Conservation (phyloP, 2,329 filamentous ascomycete genomes). For the Venturia effusa region DNA sequence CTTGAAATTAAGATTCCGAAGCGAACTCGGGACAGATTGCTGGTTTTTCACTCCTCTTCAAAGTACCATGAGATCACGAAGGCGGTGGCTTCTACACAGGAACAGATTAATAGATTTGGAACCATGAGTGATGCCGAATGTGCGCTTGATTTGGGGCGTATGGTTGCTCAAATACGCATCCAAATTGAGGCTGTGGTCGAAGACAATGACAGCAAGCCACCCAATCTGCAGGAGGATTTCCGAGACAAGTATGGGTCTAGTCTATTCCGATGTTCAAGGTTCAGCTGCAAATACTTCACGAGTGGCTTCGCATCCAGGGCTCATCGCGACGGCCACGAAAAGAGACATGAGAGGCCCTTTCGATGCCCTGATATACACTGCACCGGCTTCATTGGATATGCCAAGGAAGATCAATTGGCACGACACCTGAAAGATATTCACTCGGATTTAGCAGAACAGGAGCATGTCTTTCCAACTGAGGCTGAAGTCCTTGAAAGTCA, state of each 20-base stretch:
- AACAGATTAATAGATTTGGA: background rate
- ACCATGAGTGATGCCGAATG: background rate
- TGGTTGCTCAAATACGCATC: background rate
- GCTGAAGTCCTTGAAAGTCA: background rate
- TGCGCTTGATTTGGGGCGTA: background rate
- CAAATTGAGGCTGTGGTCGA: background rate
- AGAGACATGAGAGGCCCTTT: slow-evolving; percentile 14
- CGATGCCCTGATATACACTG: slow-evolving; percentile 14
- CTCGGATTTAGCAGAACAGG: background rate
- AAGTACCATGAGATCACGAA: background rate
- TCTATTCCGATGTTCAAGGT: slow-evolving; percentile 14
- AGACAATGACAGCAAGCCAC: background rate
- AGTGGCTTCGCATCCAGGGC: slow-evolving; percentile 12
- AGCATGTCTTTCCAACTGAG: background rate
- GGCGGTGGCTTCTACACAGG: background rate
- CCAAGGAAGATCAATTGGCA: slow-evolving; percentile 10
- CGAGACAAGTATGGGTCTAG: slow-evolving; percentile 11
- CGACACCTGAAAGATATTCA: slow-evolving; percentile 13
- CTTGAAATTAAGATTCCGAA: slow-evolving; percentile 9
- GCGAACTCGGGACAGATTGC: slow-evolving; percentile 12
- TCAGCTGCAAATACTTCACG: slow-evolving; percentile 15
- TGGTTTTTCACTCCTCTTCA: slow-evolving; percentile 9
- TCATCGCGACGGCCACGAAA: slow-evolving; percentile 15
- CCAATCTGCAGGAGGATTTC: background rate
- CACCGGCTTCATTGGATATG: slow-evolving; percentile 14